These are phyloP conservation scores for Solanum chaucha DNA, from an alignment of 257 asterid species.

Conservation along the genomic window DNA sequence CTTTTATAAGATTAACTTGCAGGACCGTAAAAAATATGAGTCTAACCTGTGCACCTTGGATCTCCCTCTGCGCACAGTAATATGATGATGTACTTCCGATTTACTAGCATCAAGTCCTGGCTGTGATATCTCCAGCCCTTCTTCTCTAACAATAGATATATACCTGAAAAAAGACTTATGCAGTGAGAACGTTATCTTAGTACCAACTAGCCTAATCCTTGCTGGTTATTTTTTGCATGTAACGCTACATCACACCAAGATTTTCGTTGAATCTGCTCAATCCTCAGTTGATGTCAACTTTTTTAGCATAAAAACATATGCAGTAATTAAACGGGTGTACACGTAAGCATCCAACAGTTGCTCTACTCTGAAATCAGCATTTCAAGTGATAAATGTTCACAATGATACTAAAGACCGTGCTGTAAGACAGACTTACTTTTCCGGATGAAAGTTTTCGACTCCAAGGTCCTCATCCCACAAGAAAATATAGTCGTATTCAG, in stretches of 20 bases:
- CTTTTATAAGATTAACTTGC: not conserved
- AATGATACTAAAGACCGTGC: not conserved
- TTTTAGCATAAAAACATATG: not conserved
- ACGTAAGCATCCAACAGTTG: not conserved
- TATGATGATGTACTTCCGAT: slow-evolving; percentile 68
- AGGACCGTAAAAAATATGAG: not conserved
- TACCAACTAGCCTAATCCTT: not conserved
- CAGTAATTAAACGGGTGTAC: not conserved
- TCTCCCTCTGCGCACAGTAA: slow-evolving; percentile 47
- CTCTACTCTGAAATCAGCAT: not conserved
- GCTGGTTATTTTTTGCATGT: not conserved
- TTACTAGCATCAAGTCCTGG: slow-evolving; percentile 56
- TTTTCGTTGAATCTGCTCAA: not conserved
- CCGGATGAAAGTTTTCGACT: slow-evolving; percentile 61
- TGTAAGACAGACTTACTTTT: slow-evolving; percentile 29
- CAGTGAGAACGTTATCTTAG: not conserved
- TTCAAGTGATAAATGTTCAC: not conserved
- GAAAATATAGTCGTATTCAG: slow-evolving; percentile 67
- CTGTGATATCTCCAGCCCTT: slow-evolving; percentile 81
- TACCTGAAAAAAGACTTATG: slow-evolving; percentile 29
- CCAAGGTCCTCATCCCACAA: slow-evolving; percentile 96
- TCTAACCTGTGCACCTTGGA: slow-evolving; percentile 75
- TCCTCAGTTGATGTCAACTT: not conserved
- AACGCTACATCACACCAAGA: not conserved
- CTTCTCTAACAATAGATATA: slow-evolving; percentile 50